Percentiles rank a stretch among this genome's conserved stretches.
Conservation (phyloP, 1,284 basidiomycete species). For the Fomitopsis betulina region DNA sequence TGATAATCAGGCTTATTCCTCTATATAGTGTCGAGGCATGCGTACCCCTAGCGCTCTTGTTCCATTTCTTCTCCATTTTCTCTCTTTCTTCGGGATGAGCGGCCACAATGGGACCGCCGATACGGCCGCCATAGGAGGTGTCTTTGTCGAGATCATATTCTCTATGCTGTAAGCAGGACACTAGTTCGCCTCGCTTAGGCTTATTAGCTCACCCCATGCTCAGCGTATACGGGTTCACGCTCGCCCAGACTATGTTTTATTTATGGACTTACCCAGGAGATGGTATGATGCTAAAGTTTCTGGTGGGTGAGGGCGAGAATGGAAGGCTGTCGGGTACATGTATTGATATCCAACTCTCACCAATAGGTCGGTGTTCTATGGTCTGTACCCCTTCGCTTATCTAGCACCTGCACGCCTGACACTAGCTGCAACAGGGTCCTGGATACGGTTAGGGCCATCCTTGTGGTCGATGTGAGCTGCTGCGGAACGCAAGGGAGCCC, state of each 20-base stretch:
- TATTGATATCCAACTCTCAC: background rate
- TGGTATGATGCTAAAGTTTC: background rate
- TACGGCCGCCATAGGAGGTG: background rate
- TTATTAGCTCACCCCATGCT: background rate
- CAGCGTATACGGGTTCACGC: slow-evolving; percentile 2
- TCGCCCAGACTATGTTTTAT: slow-evolving; percentile 3
- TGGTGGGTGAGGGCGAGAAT: background rate
- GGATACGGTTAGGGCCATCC: background rate
- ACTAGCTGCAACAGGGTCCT: background rate
- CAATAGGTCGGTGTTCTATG: background rate
- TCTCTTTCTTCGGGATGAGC: background rate
- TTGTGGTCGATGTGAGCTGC: background rate
- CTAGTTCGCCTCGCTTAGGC: too few relatives aligned
- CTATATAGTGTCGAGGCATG: background rate
- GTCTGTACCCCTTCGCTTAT: background rate
- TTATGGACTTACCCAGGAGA: slow-evolving; percentile 2
- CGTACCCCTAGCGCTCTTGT: background rate
- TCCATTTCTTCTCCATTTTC: background rate
- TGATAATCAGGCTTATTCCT: background rate
- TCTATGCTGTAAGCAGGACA: background rate
- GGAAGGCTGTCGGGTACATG: background rate
- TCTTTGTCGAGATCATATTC: background rate
- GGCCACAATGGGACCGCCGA: background rate
- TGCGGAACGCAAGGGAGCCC: background rate
- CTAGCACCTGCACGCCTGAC: background rate